Evolutionary conservation across 768 basidiomycete genomes (phyloP).

Genomic region (Nevesoporus exiguus): DNA sequence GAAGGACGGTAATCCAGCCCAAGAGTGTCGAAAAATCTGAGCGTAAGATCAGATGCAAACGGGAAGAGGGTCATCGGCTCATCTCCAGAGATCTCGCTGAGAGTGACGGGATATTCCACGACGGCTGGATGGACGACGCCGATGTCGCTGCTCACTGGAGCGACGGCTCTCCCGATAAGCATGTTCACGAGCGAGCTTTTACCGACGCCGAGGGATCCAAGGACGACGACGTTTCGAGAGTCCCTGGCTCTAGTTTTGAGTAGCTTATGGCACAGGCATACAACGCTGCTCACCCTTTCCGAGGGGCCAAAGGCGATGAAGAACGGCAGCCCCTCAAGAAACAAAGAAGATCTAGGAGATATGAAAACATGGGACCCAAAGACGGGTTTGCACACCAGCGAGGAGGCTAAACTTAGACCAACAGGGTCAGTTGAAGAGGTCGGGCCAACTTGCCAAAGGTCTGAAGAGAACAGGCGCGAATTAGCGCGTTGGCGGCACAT

Average conservation of each 20-base stretch:
- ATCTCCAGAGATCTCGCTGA: neutral
- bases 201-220: constrained; percentile 30
- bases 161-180: constrained; percentile 26
- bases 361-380: neutral
- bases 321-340: neutral
- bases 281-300: constrained; percentile 7
- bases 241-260: constrained; percentile 2
- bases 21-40: constrained; percentile 19
- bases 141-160: constrained; percentile 24
- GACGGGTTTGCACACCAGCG: neutral
- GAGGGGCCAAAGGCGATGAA: neutral
- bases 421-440: neutral
- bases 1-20: constrained; percentile 19
- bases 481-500: neutral
- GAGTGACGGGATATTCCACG: constrained; percentile 11
- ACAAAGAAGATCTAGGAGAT: neutral
- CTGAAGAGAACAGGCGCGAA: neutral
- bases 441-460: neutral
- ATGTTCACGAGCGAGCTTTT: constrained; percentile 44
- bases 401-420: neutral
- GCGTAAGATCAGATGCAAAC: neutral
- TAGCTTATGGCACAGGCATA: neutral
- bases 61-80: no score
- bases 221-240: constrained; percentile 16
- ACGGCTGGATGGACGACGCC: constrained; percentile 11